Conservation (phyloP, 1,139 yeast genomes). For the Yamadazyma membranifaciens region DNA sequence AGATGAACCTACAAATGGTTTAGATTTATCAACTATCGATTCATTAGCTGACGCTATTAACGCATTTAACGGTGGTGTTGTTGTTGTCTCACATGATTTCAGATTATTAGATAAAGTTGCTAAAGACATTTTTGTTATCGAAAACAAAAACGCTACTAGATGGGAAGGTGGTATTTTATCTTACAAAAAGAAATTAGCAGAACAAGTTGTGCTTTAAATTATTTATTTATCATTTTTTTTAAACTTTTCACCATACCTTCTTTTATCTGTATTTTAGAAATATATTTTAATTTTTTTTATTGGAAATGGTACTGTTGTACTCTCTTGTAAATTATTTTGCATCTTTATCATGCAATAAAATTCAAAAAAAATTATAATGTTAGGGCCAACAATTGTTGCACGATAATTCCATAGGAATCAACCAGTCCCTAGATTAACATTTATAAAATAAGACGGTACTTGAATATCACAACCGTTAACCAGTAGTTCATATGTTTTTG, state of each 20-base stretch:
- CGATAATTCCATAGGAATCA: no score
- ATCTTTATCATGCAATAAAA: no score
- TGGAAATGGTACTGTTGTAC: not conserved
- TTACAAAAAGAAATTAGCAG: conserved; percentile 91
- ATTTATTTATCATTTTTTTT: conserved; percentile 10
- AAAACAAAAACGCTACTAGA: conserved; percentile 89
- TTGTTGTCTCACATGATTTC: conserved; percentile 98
- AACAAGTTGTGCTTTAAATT: conserved; percentile 69
- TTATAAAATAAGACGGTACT: no score
- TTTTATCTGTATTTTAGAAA: conserved; percentile 4
- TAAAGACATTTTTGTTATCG: conserved; percentile 94
- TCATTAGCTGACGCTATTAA: conserved; percentile 96
- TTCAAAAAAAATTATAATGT: no score
- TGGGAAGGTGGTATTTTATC: conserved; percentile 93
- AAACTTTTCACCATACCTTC: conserved; percentile 1
- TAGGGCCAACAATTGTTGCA: no score
- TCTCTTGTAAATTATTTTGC: not conserved
- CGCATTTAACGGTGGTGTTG: conserved; percentile 95
- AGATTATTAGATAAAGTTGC: conserved; percentile 96
- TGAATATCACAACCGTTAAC: no score
- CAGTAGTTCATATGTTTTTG: no score
- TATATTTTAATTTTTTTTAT: conserved; percentile 1
- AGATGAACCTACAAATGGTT: conserved; percentile 99
- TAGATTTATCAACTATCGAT: conserved; percentile 97
- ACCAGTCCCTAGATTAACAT: no score